A percentile compares a stretch with the other conserved stretches of the same genome.
Conservation (phyloP, 2,329 filamentous ascomycete species). For the Dothideomycetidae sp. region DNA sequence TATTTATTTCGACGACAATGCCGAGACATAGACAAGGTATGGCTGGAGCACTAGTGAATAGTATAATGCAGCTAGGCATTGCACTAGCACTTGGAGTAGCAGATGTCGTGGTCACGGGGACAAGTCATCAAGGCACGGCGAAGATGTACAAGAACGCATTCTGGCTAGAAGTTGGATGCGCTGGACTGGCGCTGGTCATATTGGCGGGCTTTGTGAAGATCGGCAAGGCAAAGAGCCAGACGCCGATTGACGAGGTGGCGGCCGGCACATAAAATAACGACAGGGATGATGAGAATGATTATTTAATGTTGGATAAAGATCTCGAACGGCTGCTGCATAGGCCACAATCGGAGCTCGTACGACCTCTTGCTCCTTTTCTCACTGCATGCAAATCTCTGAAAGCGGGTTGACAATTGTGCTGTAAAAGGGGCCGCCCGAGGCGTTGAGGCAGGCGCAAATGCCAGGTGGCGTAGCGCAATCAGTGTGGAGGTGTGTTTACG, state of each 20-base stretch:
- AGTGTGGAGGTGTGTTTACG: too few relatives aligned
- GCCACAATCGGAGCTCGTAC: too few relatives aligned
- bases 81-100: conserved; percentile 23
- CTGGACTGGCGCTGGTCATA: conserved; percentile 8
- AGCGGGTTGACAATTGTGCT: too few relatives aligned
- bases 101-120: conserved; percentile 11
- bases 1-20: conserved; percentile 21
- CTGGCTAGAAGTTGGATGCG: conserved; percentile 11
- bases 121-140: conserved; percentile 3
- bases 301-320: too few relatives aligned
- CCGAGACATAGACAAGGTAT: conserved; percentile 23
- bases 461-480: too few relatives aligned
- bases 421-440: neutral
- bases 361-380: too few relatives aligned
- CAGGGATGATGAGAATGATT: neutral
- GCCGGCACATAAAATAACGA: conserved; percentile 10
- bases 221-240: conserved; percentile 41
- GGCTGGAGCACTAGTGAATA: conserved; percentile 23
- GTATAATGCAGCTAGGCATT: conserved; percentile 25
- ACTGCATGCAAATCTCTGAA: neutral
- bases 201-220: conserved; percentile 10
- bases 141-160: conserved; percentile 9
- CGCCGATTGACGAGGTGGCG: conserved; percentile 43
- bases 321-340: neutral
- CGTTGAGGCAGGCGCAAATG: neutral